Conservation (phyloP, 257 asterid species). For the Phtheirospermum japonicum region DNA sequence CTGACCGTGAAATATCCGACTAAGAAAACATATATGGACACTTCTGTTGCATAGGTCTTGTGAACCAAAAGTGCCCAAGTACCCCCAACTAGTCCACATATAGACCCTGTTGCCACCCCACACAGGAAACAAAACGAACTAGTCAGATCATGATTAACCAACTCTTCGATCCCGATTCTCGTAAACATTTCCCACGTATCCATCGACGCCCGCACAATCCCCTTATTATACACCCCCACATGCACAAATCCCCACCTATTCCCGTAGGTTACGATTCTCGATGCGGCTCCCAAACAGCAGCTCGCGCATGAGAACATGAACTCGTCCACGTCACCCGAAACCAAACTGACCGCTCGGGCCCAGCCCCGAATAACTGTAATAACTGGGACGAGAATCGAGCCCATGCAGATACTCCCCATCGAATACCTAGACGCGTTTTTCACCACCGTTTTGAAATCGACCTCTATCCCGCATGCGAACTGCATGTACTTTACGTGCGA, state of each 20-base stretch:
- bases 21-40: slow-evolving; percentile 47
- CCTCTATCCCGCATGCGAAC: slow-evolving; percentile 42
- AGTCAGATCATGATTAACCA: slow-evolving; percentile 53
- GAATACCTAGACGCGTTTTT: slow-evolving; percentile 35
- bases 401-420: slow-evolving; percentile 51
- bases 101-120: slow-evolving; percentile 53
- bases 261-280: slow-evolving; percentile 43
- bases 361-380: slow-evolving; percentile 35
- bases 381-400: slow-evolving; percentile 49
- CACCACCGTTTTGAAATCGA: slow-evolving; percentile 35
- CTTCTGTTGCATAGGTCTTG: slow-evolving; percentile 45
- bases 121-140: slow-evolving; percentile 62
- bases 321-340: slow-evolving; percentile 58
- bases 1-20: slow-evolving; percentile 49
- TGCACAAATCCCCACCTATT: slow-evolving; percentile 63
- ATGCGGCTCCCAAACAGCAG: slow-evolving; percentile 43
- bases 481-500: slow-evolving; percentile 51
- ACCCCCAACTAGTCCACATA: slow-evolving; percentile 50
- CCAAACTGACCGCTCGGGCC: slow-evolving; percentile 41
- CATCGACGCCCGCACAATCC: slow-evolving; percentile 50
- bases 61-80: slow-evolving; percentile 45
- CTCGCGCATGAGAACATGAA: slow-evolving; percentile 58
- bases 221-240: slow-evolving; percentile 51
- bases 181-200: slow-evolving; percentile 57
- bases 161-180: slow-evolving; percentile 45